Evolutionary conservation across 305 asterid species (phyloP).

Genomic region (Striga hermonthica): DNA sequence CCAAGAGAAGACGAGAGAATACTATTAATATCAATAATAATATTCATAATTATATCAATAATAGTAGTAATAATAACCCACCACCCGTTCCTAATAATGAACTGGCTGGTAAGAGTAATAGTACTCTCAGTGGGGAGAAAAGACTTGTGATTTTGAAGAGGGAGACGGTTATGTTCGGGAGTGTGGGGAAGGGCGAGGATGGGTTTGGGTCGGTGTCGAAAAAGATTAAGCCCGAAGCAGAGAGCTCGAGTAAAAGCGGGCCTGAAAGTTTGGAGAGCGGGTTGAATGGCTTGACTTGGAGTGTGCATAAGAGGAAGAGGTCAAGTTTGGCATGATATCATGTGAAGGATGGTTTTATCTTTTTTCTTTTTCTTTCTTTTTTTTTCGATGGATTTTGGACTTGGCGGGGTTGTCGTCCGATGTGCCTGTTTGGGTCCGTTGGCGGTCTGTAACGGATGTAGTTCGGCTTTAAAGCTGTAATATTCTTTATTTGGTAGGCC

Average conservation of each 20-base stretch:
- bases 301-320: conserved; percentile 67
- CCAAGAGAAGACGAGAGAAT: conserved; percentile 47
- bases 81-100: background rate
- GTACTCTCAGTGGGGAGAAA: conserved; percentile 35
- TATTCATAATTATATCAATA: background rate
- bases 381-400: too few species aligned
- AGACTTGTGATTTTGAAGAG: conserved; percentile 39
- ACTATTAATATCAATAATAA: background rate
- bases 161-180: conserved; percentile 41
- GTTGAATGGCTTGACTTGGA: conserved; percentile 70
- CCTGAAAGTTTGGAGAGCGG: conserved; percentile 37
- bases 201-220: conserved; percentile 41
- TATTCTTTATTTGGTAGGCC: too few species aligned
- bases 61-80: background rate
- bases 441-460: too few species aligned
- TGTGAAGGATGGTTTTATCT: too few species aligned
- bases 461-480: too few species aligned
- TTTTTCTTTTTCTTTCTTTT: too few species aligned
- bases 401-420: too few species aligned
- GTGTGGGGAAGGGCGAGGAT: conserved; percentile 59
- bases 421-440: too few species aligned
- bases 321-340: conserved; percentile 57
- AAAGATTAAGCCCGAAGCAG: conserved; percentile 51
- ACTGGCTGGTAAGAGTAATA: conserved; percentile 27
- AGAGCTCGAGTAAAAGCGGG: conserved; percentile 43